These are phyloP conservation scores for Entophlyctis helioformis DNA, from an alignment of 192 early-diverging fungal species.

Conservation along the genomic window DNA sequence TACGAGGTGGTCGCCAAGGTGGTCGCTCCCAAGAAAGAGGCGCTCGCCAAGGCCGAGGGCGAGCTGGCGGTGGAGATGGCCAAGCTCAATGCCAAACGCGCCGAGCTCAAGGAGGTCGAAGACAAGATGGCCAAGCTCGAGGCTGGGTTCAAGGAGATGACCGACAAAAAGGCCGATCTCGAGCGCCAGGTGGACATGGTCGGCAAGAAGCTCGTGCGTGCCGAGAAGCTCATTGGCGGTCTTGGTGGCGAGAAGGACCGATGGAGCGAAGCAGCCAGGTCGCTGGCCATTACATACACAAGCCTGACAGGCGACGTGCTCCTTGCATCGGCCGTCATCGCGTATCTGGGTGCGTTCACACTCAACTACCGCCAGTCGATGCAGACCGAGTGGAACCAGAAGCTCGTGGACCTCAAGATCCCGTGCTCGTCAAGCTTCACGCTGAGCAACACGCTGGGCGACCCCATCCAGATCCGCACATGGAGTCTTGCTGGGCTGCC, in stretches of 20 bases:
- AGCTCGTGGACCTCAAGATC: conserved; percentile 24
- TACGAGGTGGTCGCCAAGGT: conserved; percentile 50
- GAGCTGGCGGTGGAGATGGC: conserved; percentile 45
- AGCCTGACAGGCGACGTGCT: conserved; percentile 48
- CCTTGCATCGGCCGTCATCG: conserved; percentile 42
- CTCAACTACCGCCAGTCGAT: conserved; percentile 34
- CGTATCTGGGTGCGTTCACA: conserved; percentile 49
- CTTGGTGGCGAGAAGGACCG: conserved; percentile 48
- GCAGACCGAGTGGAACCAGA: conserved; percentile 33
- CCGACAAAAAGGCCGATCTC: conserved; percentile 41
- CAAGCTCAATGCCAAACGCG: conserved; percentile 39
- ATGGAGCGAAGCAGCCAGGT: conserved; percentile 41
- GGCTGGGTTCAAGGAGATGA: conserved; percentile 35
- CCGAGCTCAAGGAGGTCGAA: conserved; percentile 48
- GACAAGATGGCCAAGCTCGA: conserved; percentile 47
- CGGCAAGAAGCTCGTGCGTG: conserved; percentile 39
- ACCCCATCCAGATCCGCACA: conserved; percentile 43
- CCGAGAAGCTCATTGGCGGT: conserved; percentile 46
- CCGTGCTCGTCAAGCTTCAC: conserved; percentile 40
- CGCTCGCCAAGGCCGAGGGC: conserved; percentile 42
- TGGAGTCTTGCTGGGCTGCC: conserved; percentile 49
- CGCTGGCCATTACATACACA: conserved; percentile 23
- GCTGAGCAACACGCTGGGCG: conserved; percentile 34
- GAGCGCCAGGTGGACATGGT: conserved; percentile 43
- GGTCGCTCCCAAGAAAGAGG: conserved; percentile 43